Evolutionary conservation across 1,139 yeast species (phyloP), one percentile per base, ranked within the genome.

Genomic region (Yamadazyma spencermartinsiae): DNA sequence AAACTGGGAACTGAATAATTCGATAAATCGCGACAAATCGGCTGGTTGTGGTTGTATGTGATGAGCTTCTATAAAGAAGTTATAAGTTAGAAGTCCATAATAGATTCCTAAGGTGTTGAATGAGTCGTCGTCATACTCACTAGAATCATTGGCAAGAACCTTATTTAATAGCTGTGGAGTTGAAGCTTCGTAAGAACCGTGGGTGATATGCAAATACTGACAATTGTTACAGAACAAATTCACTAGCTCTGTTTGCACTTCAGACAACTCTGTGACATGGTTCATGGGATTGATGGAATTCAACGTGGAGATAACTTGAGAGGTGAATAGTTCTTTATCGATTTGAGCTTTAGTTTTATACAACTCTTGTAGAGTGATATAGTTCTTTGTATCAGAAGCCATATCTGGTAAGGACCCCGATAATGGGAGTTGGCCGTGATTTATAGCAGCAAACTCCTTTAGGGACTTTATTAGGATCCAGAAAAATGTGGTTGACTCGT

Each of bases 351-450:
- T 86, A 1, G 60, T 62, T 15, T 70, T 62, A 55, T 86, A 89
- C 12, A 87, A 51, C 1, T 56, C 56, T 53, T 82, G 86, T 37
- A 92, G 60, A 5, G 53, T 56, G 8, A 83, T 68, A 55, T 85
- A 92, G 38, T 72, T 72, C 11, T 61, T 61, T 0, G 96, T 82
- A 47, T 82, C 81, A 0, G 96, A 78, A 24, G 86, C 85, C 97
- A 92, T 90, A 58, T 90, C 98, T 0, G 96, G 96, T 10, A 90
- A 56, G 1, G 68, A 74, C 0, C 96, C 96, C 2, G 84, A 72
- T 2, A 88, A 63, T 0, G 97, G 97, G 17, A 86, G 61, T 15
- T 59, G 54, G 3, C 65, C 61, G n/a, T 65, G 60, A 42, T 68
- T 61, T 4, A 51, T 44, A 0, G 38, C 43, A 5, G 81, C 68